Evolutionary conservation across 2,329 filamentous ascomycete species (phyloP).

Genomic region (Botrytis medusae): DNA sequence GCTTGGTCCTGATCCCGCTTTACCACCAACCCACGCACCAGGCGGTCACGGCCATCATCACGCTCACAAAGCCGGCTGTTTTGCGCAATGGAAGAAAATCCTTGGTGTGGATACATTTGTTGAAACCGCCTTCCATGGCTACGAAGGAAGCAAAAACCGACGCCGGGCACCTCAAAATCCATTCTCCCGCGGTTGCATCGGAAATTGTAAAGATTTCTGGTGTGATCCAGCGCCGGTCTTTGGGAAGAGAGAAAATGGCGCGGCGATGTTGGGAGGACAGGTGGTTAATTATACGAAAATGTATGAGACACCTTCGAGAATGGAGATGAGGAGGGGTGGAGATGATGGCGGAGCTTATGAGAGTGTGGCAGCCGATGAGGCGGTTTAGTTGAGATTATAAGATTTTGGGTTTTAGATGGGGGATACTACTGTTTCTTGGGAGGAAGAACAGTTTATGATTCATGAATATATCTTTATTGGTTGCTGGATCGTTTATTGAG

Average conservation of each 20-base stretch:
- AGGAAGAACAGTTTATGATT: not conserved
- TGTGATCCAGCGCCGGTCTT: conserved; percentile 84
- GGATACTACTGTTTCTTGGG: not conserved
- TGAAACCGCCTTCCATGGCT: conserved; percentile 79
- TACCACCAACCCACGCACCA: conserved; percentile 44
- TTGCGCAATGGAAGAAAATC: conserved; percentile 78
- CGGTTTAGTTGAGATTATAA: conserved; percentile 30
- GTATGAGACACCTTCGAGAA: conserved; percentile 71
- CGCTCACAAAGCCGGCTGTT: conserved; percentile 59
- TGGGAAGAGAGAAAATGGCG: conserved; percentile 69
- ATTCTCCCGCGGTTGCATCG: conserved; percentile 77
- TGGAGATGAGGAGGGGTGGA: conserved; percentile 29
- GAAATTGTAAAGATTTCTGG: conserved; percentile 97
- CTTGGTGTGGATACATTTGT: conserved; percentile 93
- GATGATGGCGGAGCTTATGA: conserved; percentile 34
- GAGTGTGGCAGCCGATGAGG: conserved; percentile 36
- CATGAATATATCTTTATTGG: conserved; percentile 1
- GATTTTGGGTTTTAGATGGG: not conserved
- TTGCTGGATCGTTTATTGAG: not conserved
- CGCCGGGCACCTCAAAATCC: conserved; percentile 65
- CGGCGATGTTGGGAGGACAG: conserved; percentile 74
- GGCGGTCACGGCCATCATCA: conserved; percentile 42
- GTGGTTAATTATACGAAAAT: conserved; percentile 82
- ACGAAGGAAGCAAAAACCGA: conserved; percentile 51
- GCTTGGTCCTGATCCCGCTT: conserved; percentile 60